Evolutionary conservation across 805 yeast genomes (phyloP).

Genomic region (Starmerella asiatica): DNA sequence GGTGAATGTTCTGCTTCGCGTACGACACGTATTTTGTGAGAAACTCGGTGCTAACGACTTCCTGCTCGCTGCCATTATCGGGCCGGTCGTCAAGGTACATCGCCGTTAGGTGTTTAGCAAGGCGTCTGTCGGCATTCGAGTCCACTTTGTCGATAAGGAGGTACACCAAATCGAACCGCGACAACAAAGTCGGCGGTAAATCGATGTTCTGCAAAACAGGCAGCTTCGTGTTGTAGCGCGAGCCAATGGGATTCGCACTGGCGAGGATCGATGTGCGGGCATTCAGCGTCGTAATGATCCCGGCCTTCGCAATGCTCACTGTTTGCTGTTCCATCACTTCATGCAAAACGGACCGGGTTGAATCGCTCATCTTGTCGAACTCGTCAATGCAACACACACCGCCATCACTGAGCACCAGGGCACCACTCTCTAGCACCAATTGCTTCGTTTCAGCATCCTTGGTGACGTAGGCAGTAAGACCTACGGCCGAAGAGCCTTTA

Average conservation of each 20-base stretch:
- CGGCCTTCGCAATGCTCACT: conserved; percentile 95
- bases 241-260: conserved; percentile 92
- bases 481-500: conserved; percentile 98
- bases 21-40: conserved; percentile 82
- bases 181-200: conserved; percentile 86
- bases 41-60: conserved; percentile 72
- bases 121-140: conserved; percentile 64
- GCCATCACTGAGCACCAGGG: conserved; percentile 89
- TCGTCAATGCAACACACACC: conserved; percentile 99
- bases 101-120: conserved; percentile 80
- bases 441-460: conserved; percentile 89
- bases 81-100: conserved; percentile 86
- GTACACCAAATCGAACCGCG: conserved; percentile 90
- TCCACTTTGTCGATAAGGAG: conserved; percentile 86
- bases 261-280: conserved; percentile 94
- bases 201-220: conserved; percentile 95
- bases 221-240: conserved; percentile 84
- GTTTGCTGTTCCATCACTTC: conserved; percentile 99
- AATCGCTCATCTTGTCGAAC: conserved; percentile 92
- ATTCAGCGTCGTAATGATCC: conserved; percentile 89
- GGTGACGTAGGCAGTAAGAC: conserved; percentile 93
- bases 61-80: conserved; percentile 44
- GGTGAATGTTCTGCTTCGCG: conserved; percentile 74
- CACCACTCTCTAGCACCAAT: conserved; percentile 88
- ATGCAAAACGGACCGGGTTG: conserved; percentile 87